A percentile compares a stretch with the other conserved stretches of the same genome.
Evolutionary conservation across 495 filamentous ascomycete genomes (phyloP).

Genomic region (Daldinia grandis): DNA sequence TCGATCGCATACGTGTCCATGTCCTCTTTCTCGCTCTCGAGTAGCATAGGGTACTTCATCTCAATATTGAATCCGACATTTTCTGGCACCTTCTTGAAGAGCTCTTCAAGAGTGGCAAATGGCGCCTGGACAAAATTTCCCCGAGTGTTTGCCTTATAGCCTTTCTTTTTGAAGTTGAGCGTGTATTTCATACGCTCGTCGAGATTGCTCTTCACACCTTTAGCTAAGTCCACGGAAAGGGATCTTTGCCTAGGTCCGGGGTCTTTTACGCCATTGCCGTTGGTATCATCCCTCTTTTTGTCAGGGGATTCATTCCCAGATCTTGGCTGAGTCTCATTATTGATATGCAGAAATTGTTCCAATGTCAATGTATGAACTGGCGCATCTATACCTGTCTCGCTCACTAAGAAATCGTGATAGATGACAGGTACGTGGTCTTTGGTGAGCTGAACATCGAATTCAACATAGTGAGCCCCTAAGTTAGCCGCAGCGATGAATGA

Average conservation of each 20-base stretch:
- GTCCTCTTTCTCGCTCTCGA: conserved; percentile 90
- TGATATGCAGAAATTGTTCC: conserved; percentile 92
- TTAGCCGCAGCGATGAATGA: conserved; percentile 98
- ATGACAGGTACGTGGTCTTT: conserved; percentile 99
- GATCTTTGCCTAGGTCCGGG: conserved; percentile 54
- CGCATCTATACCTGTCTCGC: conserved; percentile 96
- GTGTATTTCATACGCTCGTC: conserved; percentile 97
- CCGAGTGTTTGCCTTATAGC: conserved; percentile 94
- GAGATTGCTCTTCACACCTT: conserved; percentile 61
- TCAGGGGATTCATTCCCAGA: conserved; percentile 35
- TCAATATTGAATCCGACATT: conserved; percentile 96
- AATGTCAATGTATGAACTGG: conserved; percentile 94
- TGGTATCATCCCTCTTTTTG: conserved; percentile 42
- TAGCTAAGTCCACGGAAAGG: conserved; percentile 54
- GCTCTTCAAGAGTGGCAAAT: conserved; percentile 92
- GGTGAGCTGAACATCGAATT: conserved; percentile 96
- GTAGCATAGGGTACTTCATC: conserved; percentile 98
- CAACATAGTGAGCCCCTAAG: conserved; percentile 88
- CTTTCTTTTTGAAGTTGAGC: conserved; percentile 84
- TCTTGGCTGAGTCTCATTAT: conserved; percentile 56
- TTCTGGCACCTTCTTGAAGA: conserved; percentile 84
- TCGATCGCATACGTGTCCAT: conserved; percentile 99
- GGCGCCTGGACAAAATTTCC: conserved; percentile 93
- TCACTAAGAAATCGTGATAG: conserved; percentile 98
- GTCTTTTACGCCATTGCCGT: conserved; percentile 47